Base-by-base conservation (phyloP, 306 rosid genomes). In the Sindora glabra region DNA sequence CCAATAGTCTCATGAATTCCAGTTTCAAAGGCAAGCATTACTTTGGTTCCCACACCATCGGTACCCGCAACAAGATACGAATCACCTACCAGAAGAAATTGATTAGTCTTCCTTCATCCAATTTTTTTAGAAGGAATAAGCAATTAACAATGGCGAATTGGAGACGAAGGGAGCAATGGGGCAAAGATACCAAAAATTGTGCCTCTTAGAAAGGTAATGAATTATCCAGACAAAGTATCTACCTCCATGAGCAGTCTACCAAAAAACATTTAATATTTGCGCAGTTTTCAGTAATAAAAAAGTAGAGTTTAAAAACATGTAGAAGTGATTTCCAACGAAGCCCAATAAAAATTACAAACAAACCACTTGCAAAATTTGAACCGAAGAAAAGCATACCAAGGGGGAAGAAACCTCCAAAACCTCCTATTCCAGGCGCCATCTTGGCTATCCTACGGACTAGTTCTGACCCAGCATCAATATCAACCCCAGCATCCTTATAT, bases 381-480 rank as follows among this genome's bases (percentile, higher is more conserved):
- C 9, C 17, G 4, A 36, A 49, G 3, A 6, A 17, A 42, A 33
- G 13, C 53, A 48, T 79, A 90, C 98, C 98, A 3, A 81, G 77
- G 49, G 98, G 96, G 64, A 65, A 91, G 19, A 91, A 81, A 29
- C 95, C 98, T 5, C 98, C 98, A 51, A 91, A 91, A 60, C 96
- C 96, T 49, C 98, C 96, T 41, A 92, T 81, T 6, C 88, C 95
- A 10, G 96, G 98, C 2, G 96, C 95, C 96, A 92, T 86, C 73
- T 86, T 86, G 0, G 92, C 88, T 45, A 92, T 92, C 52, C 96
- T 74, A 5, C 81, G 67, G 54, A 88, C 98, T 22, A 92, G 98
- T 56, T 92, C 96, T 1, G 96, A 65, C 24, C 94, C 96, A 1
- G 98, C 98, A 17, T 92, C 98, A 46, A 88, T 92, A 54, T 92